phyloP scores from a whole-genome alignment of 352 stramenopile species.

The Phytophthora ohioensis region DNA sequence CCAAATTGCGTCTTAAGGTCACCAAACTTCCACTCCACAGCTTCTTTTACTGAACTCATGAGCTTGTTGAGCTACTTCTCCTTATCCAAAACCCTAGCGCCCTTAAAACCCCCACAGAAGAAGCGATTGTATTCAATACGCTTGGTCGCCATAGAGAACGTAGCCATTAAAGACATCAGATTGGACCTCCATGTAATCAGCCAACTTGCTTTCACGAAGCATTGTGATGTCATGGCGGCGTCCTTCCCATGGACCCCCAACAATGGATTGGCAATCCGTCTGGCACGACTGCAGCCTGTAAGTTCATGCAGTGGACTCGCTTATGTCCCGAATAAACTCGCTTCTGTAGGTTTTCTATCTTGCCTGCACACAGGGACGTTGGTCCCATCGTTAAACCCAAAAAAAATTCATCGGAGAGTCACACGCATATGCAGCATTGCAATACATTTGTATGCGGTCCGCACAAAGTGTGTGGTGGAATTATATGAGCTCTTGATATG shows the following conservation, averaged over 20 bases:
- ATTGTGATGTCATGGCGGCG: constrained; percentile 17
- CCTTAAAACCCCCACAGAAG: constrained; percentile 10
- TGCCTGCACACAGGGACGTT: constrained; percentile 10
- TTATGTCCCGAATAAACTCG: constrained; percentile 16
- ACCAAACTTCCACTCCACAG: background rate
- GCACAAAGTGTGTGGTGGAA: constrained; percentile 12
- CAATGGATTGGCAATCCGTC: background rate
- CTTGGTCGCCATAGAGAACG: constrained; percentile 15
- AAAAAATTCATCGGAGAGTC: background rate
- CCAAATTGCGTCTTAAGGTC: constrained; percentile 3
- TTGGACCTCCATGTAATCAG: background rate
- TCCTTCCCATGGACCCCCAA: constrained; percentile 17
- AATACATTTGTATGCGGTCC: constrained; percentile 14
- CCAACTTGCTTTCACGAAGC: constrained; percentile 15
- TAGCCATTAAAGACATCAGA: constrained; percentile 15
- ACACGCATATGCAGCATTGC: background rate
- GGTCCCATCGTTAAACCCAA: constrained; percentile 12
- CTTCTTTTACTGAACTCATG: too few relatives aligned
- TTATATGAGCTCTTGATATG: constrained; percentile 1
- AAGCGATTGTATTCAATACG: constrained; percentile 11
- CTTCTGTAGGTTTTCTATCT: constrained; percentile 16
- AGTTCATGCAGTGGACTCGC: background rate
- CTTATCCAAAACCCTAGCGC: background rate
- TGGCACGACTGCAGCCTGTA: background rate
- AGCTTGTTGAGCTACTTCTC: constrained; percentile 13